Conservation (phyloP, 768 basidiomycete genomes). For the Tylopilus vinaceipallidus region DNA sequence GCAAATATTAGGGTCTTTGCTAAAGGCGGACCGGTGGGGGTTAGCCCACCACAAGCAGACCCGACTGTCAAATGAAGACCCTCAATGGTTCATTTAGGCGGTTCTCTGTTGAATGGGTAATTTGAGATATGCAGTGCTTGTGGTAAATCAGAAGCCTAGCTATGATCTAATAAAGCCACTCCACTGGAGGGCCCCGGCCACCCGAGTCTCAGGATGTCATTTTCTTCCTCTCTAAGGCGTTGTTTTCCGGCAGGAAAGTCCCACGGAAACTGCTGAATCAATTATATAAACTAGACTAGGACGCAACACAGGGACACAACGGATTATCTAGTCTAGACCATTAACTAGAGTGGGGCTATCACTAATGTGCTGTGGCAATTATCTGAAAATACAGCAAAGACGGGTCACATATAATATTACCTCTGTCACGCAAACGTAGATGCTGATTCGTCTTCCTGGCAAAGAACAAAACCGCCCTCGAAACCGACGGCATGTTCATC, state of each 20-base stretch:
- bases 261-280: too few species aligned
- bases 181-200: neutral
- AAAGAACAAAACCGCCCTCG: conserved; percentile 49
- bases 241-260: conserved; percentile 3
- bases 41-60: conserved; percentile 8
- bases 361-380: conserved; percentile 15
- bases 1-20: conserved; percentile 77
- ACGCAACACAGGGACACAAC: neutral
- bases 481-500: conserved; percentile 39
- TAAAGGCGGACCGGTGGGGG: conserved; percentile 54
- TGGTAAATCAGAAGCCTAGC: conserved; percentile 4
- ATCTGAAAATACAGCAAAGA: conserved; percentile 13
- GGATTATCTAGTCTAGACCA: neutral
- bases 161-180: conserved; percentile 14
- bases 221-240: conserved; percentile 1
- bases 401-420: conserved; percentile 13
- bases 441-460: conserved; percentile 30
- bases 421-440: conserved; percentile 12
- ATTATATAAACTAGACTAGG: neutral
- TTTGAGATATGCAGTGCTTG: neutral
- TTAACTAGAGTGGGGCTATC: conserved; percentile 9
- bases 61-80: conserved; percentile 1
- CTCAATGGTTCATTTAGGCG: neutral
- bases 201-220: conserved; percentile 18
- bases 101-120: conserved; percentile 6